Evolutionary conservation across 345 rosid genomes (phyloP), one percentile per base, ranked within the genome.

Genomic region (Populus tremula): DNA sequence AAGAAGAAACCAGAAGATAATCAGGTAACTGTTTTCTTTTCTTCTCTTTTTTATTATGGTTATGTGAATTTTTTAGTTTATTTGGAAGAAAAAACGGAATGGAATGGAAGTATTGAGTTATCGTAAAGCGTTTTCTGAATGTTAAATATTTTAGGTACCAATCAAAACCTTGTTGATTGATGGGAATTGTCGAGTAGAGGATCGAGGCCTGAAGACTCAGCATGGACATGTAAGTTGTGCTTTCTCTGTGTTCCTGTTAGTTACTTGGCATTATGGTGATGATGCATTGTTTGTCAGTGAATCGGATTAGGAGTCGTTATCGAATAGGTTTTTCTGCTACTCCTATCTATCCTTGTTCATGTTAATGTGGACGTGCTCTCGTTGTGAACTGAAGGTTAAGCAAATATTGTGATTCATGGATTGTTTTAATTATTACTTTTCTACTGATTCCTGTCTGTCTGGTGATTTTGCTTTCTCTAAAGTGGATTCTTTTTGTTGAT

Each of bases 181-280:
- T 81, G 99, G 99, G 20, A 96, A 91, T 79, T 96, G 97, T 88
- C 88, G 99, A 80, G 99, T 94, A 78, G 99, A 96, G 84, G 99
- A 96, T 88, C 97, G 98, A 41, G 99, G 99, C 70, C 85, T 96
- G 95, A 94, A 96, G 97, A 91, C 93, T 35, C 99, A 96, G 33
- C 98, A 94, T 78, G 97, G 98, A 71, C 95, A 89, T 84, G 99
- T 96, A 78, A 89, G 97, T 88, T 33, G 45, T 77, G 65, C 2
- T 77, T 63, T 69, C 6, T 76, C 21, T 29, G 2, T 43, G 73
- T 81, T 5, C 35, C 4, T 53, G 71, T 73, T 5, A 41, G 10
- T 23, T 31, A 16, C 20, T 23, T n/a, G 16, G 33, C 25, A 25
- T n/a, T 53, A 43, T 50, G 49, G 64, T 23, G 9, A 20, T 9